Base-by-base conservation (phyloP, 768 basidiomycete species). In the Boletus rubroflammeus region DNA sequence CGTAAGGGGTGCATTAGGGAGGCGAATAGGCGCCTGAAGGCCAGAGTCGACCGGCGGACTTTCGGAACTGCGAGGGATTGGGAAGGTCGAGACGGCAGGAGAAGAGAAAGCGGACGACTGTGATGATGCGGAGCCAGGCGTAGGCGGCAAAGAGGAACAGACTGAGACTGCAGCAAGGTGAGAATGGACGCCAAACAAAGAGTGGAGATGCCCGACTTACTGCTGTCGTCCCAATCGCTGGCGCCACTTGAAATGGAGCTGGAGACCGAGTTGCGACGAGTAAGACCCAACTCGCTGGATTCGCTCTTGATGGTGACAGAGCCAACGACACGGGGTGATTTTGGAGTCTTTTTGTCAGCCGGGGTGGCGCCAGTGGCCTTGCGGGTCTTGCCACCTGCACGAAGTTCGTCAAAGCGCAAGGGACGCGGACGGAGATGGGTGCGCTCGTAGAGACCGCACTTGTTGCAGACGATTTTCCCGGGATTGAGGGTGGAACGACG, bases 391-490 rank as follows among this genome's bases (percentile, higher is more conserved):
- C 85, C 86, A n/a, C 90, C 90, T 0, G 89, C 86, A 6, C 90
- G 83, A 39, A 93, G 80, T 70, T 93, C 91, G 68, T 93, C 91
- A 58, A 93, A 93, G 50, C 90, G 85, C 17, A 92, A 77, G 8
- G 91, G 91, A 13, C 91, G 80, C 5, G 90, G 83, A 23, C 91
- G 82, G 51, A 93, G 72, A 61, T 93, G 91, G 13, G 91, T 93
- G 65, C 91, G 88, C 71, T 93, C 91, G 65, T 93, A 93, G 36
- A 93, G 79, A 10, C 91, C 91, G 60, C 91, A 93, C 76, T 93
- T 93, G 80, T 93, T 93, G 80, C 91, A 93, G 42, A 93, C 91
- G 65, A 93, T 93, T 73, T 93, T 93, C 59, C 91, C 91, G 0
- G 88, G 89, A 70, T 91, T 90, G 65, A 93, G 85, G 5, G 91